Evolutionary conservation across 306 rosid species (phyloP).

Genomic region (Begonia loranthoides): DNA sequence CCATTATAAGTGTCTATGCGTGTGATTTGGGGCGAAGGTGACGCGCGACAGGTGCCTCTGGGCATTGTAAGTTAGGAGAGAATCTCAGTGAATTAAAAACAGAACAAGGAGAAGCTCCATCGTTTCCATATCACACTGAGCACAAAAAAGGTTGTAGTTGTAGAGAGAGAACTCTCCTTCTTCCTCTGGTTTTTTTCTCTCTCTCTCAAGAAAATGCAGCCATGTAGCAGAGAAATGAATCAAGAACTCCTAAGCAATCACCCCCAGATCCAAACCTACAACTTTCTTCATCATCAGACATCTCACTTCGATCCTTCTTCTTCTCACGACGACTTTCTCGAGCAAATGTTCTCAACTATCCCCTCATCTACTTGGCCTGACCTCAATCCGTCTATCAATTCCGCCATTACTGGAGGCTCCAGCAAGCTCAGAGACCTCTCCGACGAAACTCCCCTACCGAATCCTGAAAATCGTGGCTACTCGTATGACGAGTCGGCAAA

Average conservation of each 20-base stretch:
- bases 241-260: constrained; percentile 26
- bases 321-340: constrained; percentile 40
- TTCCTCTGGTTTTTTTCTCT: not conserved
- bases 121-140: no score
- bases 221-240: constrained; percentile 38
- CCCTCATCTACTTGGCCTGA: constrained; percentile 34
- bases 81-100: no score
- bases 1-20: no score
- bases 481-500: constrained; percentile 26
- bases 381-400: constrained; percentile 14
- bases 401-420: not conserved
- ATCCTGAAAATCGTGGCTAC: constrained; percentile 14
- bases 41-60: no score
- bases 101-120: no score
- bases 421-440: constrained; percentile 9
- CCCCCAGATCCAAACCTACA: constrained; percentile 14
- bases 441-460: constrained; percentile 12
- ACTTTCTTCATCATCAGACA: constrained; percentile 10
- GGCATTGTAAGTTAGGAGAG: no score
- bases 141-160: no score
- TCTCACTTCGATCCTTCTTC: constrained; percentile 25
- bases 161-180: not conserved
- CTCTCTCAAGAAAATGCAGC: constrained; percentile 20
- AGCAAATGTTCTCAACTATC: constrained; percentile 37
- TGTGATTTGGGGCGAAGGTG: no score